These are phyloP conservation scores for Phycomyces nitens DNA, from an alignment of 192 early-diverging fungal genomes.

Conservation along the genomic window DNA sequence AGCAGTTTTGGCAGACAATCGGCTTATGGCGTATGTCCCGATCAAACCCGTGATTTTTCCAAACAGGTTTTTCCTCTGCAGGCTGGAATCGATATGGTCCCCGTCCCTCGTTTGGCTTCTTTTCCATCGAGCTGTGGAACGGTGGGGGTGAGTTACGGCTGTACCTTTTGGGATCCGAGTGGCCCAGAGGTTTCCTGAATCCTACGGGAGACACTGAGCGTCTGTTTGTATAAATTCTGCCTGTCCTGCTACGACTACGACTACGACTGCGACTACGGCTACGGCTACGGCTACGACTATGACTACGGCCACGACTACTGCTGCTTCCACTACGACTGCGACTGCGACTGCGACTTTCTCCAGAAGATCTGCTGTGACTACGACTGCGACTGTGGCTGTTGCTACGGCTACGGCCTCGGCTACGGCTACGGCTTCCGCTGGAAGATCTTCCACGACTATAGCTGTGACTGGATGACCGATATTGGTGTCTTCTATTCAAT, in stretches of 20 bases:
- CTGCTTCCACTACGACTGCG: neutral
- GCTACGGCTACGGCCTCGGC: neutral
- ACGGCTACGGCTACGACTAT: constrained; percentile 1
- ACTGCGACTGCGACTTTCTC: neutral
- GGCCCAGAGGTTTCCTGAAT: too few species aligned
- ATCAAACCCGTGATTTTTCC: constrained; percentile 12
- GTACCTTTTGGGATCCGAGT: too few species aligned
- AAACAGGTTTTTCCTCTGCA: neutral
- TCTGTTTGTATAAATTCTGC: neutral
- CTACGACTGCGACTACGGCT: neutral
- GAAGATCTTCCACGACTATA: neutral
- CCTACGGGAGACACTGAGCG: too few species aligned
- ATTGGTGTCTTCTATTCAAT: neutral
- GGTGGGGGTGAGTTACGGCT: neutral
- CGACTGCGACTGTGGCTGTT: constrained; percentile 1
- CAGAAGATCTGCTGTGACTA: constrained; percentile 1
- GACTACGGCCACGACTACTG: constrained; percentile 6
- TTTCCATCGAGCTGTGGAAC: too few species aligned
- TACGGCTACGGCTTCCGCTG: neutral
- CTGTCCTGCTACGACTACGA: neutral
- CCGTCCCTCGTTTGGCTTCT: neutral
- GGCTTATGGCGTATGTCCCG: constrained; percentile 9
- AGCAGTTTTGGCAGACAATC: constrained; percentile 16
- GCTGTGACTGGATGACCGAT: constrained; percentile 2
- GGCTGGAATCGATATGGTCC: neutral